Evolutionary conservation across 2,329 filamentous ascomycete genomes (phyloP).

Genomic region (Emmonsia crescens): DNA sequence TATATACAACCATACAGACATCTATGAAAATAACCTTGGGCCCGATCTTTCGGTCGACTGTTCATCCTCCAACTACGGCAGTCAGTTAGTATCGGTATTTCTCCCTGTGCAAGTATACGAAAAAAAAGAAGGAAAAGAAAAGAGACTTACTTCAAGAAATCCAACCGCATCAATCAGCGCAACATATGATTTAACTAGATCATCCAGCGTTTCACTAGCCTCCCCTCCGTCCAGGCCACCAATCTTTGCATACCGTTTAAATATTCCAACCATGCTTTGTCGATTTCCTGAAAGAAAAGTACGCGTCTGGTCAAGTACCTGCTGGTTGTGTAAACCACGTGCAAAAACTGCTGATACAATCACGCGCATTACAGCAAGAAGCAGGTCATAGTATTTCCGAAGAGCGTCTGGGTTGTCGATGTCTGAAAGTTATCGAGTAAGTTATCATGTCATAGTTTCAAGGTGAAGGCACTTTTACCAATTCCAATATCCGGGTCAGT

Average conservation of each 20-base stretch:
- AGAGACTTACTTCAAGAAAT: conserved; percentile 65
- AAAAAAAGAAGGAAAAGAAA: neutral
- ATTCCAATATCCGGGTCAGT: conserved; percentile 88
- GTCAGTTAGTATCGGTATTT: conserved; percentile 3
- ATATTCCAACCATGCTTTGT: conserved; percentile 71
- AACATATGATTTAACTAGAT: conserved; percentile 76
- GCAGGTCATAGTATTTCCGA: conserved; percentile 70
- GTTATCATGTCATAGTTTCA: neutral
- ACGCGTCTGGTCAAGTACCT: conserved; percentile 60
- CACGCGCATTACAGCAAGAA: conserved; percentile 70
- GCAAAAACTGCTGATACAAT: conserved; percentile 72
- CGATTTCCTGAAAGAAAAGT: conserved; percentile 74
- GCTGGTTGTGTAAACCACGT: conserved; percentile 68
- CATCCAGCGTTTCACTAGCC: conserved; percentile 55
- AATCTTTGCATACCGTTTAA: conserved; percentile 80
- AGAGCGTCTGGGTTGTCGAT: conserved; percentile 59
- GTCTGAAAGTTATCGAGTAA: conserved; percentile 32
- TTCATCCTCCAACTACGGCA: conserved; percentile 32
- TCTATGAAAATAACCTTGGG: conserved; percentile 1
- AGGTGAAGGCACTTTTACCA: conserved; percentile 31
- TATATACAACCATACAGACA: neutral
- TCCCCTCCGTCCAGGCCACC: conserved; percentile 40
- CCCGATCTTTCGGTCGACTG: neutral
- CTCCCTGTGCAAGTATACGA: neutral
- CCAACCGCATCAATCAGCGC: conserved; percentile 70